Evolutionary conservation across 495 filamentous ascomycete species (phyloP).

Genomic region (Neurospora sublineolata): DNA sequence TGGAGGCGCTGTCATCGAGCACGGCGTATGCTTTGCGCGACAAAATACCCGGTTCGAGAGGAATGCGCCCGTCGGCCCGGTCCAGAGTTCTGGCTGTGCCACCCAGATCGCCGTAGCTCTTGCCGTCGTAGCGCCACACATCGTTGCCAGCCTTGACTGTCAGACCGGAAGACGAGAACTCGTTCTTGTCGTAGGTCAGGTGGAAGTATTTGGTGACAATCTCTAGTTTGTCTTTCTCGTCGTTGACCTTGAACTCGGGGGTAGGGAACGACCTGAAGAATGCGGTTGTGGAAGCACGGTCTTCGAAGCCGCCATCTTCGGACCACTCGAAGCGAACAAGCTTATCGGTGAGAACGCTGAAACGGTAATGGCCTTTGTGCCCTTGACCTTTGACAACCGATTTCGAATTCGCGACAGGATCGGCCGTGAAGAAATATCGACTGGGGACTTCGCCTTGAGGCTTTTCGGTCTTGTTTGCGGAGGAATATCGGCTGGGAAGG

Average conservation of each 20-base stretch:
- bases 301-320: conserved; percentile 42
- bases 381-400: conserved; percentile 33
- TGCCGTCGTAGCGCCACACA: conserved; percentile 37
- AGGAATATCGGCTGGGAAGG: background rate
- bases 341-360: conserved; percentile 41
- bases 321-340: conserved; percentile 50
- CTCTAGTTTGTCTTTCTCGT: conserved; percentile 27
- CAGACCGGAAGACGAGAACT: conserved; percentile 36
- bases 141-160: conserved; percentile 23
- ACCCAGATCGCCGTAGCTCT: conserved; percentile 32
- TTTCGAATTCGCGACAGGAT: conserved; percentile 33
- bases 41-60: conserved; percentile 37
- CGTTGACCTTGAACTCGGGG: conserved; percentile 34
- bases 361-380: conserved; percentile 33
- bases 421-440: conserved; percentile 34
- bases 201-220: conserved; percentile 42
- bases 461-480: background rate
- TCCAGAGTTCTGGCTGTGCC: conserved; percentile 47
- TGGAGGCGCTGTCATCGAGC: conserved; percentile 44
- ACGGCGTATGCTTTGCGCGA: conserved; percentile 34
- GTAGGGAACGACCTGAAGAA: conserved; percentile 37
- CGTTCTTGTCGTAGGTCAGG: conserved; percentile 39
- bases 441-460: conserved; percentile 2
- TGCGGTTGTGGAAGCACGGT: conserved; percentile 46
- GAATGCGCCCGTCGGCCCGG: conserved; percentile 34